Evolutionary conservation across 2,329 filamentous ascomycete species (phyloP), one percentile per base, ranked within the genome.

Genomic region (Cyphellophora europaea): DNA sequence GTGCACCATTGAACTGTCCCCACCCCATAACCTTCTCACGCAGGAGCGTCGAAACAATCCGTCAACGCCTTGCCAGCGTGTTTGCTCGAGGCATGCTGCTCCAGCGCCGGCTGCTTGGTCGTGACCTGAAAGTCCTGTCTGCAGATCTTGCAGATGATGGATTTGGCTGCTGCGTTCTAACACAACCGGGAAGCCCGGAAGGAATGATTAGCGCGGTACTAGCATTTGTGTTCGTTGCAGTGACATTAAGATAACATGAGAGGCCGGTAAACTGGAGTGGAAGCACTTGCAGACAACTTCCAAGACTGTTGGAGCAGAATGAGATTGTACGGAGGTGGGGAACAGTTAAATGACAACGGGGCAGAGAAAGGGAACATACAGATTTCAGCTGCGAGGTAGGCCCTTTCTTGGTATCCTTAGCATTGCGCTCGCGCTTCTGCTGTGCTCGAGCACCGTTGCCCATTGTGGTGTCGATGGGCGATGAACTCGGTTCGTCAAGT

Each of bases 101-200:
- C 72, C 43, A 87, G 72, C 43, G 80, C 77, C 51, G 79, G 79
- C 42, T 71, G 75, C 54, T 80, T 79, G 42, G 79, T 80, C 21
- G 82, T 88, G 67, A 80, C 79, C 49, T 87, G 71, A 65, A 88
- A 87, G 18, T 80, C 82, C 49, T 79, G 73, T 62, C 78, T 82
- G 79, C 82, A 88, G 52, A 77, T 67, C 48, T 73, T 64, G 71
- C 82, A 88, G 60, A 84, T 79, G 59, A 87, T 83, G 53, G 73
- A 78, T 67, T 77, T 82, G 40, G 82, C 82, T 49, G 78, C 68
- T 49, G 72, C 68, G 65, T 87, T 87, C 79, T 83, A 47, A n/a
- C n/a, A n/a, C n/a, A n/a, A n/a, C n/a, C n/a, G 34, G 40, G 15
- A 21, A n/a, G 12, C 16, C 19, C 18, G 19, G 23, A 32, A 13